Base-by-base conservation (phyloP, 768 basidiomycete genomes). In the Leccinellum luteum region DNA sequence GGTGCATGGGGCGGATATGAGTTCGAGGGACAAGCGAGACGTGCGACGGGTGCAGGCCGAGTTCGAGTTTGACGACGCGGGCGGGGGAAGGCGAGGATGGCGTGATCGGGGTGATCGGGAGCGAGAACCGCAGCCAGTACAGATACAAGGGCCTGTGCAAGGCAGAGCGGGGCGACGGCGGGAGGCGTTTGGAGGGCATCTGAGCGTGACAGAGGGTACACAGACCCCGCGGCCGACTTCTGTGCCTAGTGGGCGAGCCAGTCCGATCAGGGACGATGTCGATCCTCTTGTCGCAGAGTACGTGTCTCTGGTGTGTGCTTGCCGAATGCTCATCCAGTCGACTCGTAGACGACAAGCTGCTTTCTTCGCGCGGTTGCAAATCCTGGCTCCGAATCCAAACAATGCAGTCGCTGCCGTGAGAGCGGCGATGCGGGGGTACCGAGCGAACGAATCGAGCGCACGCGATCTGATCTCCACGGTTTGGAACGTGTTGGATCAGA, bases 381-480 rank as follows among this genome's bases (percentile, higher is more conserved):
- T 75, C 0, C 64, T 89, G 21, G 81, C 86, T 1, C 70, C 80
- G 4, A 85, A 89, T 56, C 80, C 87, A 0, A 73, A 74, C 6
- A 80, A 74, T 8, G 87, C 87, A 0, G 72, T 83, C 3, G 75
- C 85, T 14, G 86, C 84, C 1, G 80, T 89, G 27, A 86, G 84
- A 64, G 83, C 90, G 14, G 87, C 92, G 27, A 82, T 92, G 32
- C 86, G 92, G 10, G 84, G 89, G 28, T 99, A 89, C 74, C 81
- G 84, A 25, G 71, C 79, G 2, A 85, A 85, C 43, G 95, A 99
- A 69, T 83, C 85, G 9, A 84, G 82, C 41, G 90, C 94, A 3
- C 79, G 85, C 4, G 96, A 96, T 71, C 78, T 98, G 60, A 87
- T 98, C 51, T 86, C 87, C 41, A 95, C 91, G 0, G 78, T 95